Evolutionary conservation across 139 green algal genomes (phyloP), one percentile per base, ranked within the genome.

Genomic region (Parachlorella kessleri): DNA sequence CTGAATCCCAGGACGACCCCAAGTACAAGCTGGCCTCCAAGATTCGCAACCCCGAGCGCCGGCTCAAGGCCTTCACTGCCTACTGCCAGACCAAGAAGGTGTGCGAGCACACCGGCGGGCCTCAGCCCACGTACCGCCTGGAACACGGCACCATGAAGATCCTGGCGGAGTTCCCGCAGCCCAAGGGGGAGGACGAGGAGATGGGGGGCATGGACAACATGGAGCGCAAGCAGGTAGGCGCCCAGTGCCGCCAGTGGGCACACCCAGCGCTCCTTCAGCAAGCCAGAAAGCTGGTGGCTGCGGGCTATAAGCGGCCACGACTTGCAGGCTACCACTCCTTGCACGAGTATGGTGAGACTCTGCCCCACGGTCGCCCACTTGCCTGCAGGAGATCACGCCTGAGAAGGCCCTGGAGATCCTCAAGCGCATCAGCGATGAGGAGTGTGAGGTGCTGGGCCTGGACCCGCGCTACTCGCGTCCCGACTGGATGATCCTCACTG

Each of bases 401-500:
- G 89, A 93, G 55, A 84, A 87, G 65, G 94, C 89, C 30, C 84
- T 96, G 55, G 88, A 96, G 72, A 99, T 99, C 66, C 80, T 99
- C 68, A 93, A 90, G 79, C 78, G 87, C 65, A 97, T 99, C 72
- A 68, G 81, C 30, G 93, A 98, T 70, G 96, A 99, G 77, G 97
- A 99, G 86, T 95, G 89, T 84, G 72, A 81, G 48, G 84, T 89
- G 3, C 80, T 99, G 82, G 97, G 97, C 38, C 96, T 99, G 65
- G 85, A 98, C 81, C 86, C 92, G 3, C 80, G 83, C 64, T 96
- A 84, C 74, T 87, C 88, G 30, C 90, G 95, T 26, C 97, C 97
- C 0, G 94, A 98, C 73, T 99, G 95, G 94, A 93, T 99, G 86
- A 89, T 99, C 65, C 86, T 98, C 39, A 94, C 90, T 1, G 94